Base-by-base conservation (phyloP, 768 basidiomycete genomes). In the Exsudoporus frostii region DNA sequence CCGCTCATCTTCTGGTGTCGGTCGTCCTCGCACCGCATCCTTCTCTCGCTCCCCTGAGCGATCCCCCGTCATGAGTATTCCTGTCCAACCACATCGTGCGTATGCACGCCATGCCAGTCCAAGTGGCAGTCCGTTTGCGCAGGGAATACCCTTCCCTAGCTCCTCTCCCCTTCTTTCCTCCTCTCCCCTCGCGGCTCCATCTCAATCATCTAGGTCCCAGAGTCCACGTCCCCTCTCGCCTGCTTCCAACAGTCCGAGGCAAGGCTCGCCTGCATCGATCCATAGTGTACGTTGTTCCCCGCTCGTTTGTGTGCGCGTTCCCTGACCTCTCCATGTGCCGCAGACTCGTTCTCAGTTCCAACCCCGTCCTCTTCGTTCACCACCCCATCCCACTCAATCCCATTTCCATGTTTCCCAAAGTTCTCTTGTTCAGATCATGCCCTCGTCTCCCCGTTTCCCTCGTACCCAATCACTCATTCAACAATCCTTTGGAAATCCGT, bases 401-500 rank as follows among this genome's bases (percentile, higher is more conserved):
- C 48, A 54, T 25, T 43, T 48, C 19, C 45, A 45, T 14, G 13
- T 41, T 25, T n/a, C 52, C 7, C 49, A 57, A 15, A n/a, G 33
- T 2, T 45, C 47, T 4, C 58, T 55, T 4, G n/a, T 42, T 29
- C 57, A 55, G 24, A 25, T 15, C 6, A 33, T 48, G 1, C 22
- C 47, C 3, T 55, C 62, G 2, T 22, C 58, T 45, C 27, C 45
- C 32, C 53, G 49, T 22, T 61, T 40, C 14, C 22, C 47, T 30
- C 54, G 57, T 9, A 62, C 59, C 13, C 56, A 56, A 17, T 65
- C 60, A 1, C 45, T 56, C 15, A 54, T 63, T 17, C 60, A 64
- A 1, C 62, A 55, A 29, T 51, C 62, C 20, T 45, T 52, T 53
- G 52, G 32, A 9, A 53, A 36, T 9, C 19, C 48, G 5, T 33